Evolutionary conservation across 495 filamentous ascomycete genomes (phyloP).

Genomic region (Paragyromitra xinjiangensis): DNA sequence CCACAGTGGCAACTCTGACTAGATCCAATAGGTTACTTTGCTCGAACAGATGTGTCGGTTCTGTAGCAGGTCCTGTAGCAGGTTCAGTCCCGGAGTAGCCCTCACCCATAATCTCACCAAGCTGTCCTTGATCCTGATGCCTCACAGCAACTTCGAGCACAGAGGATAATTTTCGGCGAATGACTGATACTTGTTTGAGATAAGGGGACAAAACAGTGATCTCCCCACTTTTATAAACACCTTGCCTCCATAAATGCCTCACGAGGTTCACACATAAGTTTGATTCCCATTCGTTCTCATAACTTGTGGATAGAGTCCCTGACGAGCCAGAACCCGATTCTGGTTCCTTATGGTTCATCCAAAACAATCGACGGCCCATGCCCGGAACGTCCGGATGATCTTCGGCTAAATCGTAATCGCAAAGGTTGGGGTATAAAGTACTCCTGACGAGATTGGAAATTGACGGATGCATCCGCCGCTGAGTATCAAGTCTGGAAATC

Average conservation of each 20-base stretch:
- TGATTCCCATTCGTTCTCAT: conserved; percentile 74
- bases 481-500: conserved; percentile 68
- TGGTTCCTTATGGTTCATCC: conserved; percentile 72
- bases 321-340: conserved; percentile 64
- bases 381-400: conserved; percentile 70
- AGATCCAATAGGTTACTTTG: conserved; percentile 68
- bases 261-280: conserved; percentile 73
- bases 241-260: conserved; percentile 76
- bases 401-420: conserved; percentile 66
- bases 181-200: conserved; percentile 72
- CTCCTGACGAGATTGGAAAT: conserved; percentile 69
- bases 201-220: conserved; percentile 86
- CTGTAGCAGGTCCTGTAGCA: background rate
- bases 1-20: conserved; percentile 79
- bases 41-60: conserved; percentile 24
- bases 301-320: conserved; percentile 64
- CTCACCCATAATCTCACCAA: conserved; percentile 61
- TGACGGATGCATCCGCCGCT: conserved; percentile 80
- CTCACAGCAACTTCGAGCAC: conserved; percentile 71
- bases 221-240: conserved; percentile 68
- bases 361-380: conserved; percentile 73
- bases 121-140: conserved; percentile 71
- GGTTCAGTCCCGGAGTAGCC: background rate
- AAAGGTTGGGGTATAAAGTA: conserved; percentile 71
- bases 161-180: conserved; percentile 64